These are phyloP conservation scores for Hordeum vulgare DNA, from an alignment of 176 grass and related monocot species.

Conservation along the genomic window DNA sequence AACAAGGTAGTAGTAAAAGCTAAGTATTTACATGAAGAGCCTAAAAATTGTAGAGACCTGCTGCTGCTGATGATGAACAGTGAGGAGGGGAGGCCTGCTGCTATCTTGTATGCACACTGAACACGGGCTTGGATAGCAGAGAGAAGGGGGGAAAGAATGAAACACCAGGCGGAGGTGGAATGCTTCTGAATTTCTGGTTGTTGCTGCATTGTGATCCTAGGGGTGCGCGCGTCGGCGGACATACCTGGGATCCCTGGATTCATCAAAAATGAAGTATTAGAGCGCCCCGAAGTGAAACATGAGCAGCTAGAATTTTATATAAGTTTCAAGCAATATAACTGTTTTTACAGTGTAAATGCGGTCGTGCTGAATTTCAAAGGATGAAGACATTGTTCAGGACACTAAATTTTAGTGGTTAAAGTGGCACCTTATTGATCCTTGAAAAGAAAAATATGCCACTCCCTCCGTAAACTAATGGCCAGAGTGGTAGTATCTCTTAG, in stretches of 20 bases:
- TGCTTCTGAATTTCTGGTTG: not conserved
- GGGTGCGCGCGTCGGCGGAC: conserved; percentile 12
- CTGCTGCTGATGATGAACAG: not conserved
- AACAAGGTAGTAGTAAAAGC: conserved; percentile 10
- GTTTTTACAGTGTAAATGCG: not conserved
- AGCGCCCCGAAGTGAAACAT: not conserved
- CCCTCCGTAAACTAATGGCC: not conserved
- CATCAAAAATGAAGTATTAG: conserved; percentile 10
- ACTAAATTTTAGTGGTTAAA: not conserved
- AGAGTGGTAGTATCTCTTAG: not conserved
- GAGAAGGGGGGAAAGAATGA: not conserved
- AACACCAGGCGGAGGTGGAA: not conserved
- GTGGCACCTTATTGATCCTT: not conserved
- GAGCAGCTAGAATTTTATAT: not conserved
- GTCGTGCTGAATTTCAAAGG: not conserved
- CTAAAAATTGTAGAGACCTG: conserved; percentile 6
- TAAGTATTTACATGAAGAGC: conserved; percentile 42
- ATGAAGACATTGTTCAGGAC: not conserved
- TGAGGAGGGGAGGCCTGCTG: conserved; percentile 9
- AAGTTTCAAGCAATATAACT: not conserved
- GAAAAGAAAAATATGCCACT: not conserved
- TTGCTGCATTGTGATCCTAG: conserved; percentile 10
- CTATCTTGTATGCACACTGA: conserved; percentile 42
- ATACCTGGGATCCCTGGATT: conserved; percentile 40
- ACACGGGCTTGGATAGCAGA: conserved; percentile 1